These are phyloP conservation scores for Calonectria crousiana DNA, from an alignment of 2,329 filamentous ascomycete genomes.

Conservation along the genomic window DNA sequence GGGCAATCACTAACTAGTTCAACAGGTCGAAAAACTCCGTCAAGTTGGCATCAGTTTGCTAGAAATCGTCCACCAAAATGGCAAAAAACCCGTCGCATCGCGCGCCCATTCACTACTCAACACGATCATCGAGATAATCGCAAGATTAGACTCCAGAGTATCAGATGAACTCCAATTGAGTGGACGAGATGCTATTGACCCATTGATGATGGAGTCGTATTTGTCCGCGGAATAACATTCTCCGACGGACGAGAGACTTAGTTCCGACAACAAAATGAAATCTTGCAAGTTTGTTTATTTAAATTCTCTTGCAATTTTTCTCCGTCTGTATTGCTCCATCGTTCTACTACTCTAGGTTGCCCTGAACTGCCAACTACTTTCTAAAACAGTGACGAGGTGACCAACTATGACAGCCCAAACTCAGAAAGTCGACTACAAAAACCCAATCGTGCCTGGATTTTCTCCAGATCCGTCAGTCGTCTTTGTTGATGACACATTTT, in stretches of 20 bases:
- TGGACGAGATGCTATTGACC: neutral
- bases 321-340: neutral
- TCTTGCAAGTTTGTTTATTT: neutral
- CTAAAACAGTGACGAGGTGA: neutral
- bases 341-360: neutral
- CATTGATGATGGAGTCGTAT: neutral
- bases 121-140: slow-evolving; percentile 20
- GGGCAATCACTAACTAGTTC: neutral
- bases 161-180: slow-evolving; percentile 27
- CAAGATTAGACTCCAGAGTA: slow-evolving; percentile 25
- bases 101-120: slow-evolving; percentile 14
- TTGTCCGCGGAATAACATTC: slow-evolving; percentile 26
- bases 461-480: slow-evolving; percentile 30
- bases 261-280: neutral
- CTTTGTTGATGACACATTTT: slow-evolving; percentile 32
- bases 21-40: slow-evolving; percentile 33
- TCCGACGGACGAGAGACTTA: neutral
- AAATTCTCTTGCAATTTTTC: neutral
- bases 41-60: slow-evolving; percentile 25
- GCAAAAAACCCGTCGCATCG: slow-evolving; percentile 5
- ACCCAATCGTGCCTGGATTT: slow-evolving; percentile 29
- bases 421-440: slow-evolving; percentile 2
- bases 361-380: neutral
- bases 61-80: slow-evolving; percentile 25
- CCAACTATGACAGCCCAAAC: neutral